A percentile compares a stretch with the other conserved stretches of the same genome.
Conservation (phyloP, 1,284 basidiomycete species). For the Cerioporus squamosus region DNA sequence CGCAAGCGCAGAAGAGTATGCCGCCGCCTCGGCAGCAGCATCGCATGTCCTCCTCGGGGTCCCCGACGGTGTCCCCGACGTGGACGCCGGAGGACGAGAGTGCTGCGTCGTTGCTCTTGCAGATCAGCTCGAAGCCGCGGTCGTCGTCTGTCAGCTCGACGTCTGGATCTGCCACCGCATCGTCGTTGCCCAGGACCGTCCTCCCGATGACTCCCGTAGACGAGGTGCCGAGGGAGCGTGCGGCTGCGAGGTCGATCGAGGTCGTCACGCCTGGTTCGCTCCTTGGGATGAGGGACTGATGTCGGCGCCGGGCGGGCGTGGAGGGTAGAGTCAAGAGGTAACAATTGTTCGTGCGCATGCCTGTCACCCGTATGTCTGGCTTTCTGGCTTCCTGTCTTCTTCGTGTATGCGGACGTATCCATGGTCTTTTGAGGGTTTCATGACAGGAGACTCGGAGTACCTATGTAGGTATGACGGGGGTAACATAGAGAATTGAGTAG, state of each 20-base stretch:
- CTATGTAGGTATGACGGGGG: no score
- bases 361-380: not conserved
- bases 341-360: no score
- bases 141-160: slow-evolving; percentile 20
- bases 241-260: slow-evolving; percentile 6
- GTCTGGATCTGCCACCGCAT: not conserved
- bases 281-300: slow-evolving; percentile 23
- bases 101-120: slow-evolving; percentile 66
- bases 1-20: not conserved
- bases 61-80: slow-evolving; percentile 37
- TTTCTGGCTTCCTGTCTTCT: no score
- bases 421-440: no score
- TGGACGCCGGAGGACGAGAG: slow-evolving; percentile 72
- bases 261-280: slow-evolving; percentile 20
- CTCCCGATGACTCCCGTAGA: slow-evolving; percentile 12
- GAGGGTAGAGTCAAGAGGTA: no score
- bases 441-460: no score
- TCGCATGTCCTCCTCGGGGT: slow-evolving; percentile 10
- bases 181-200: not conserved
- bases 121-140: slow-evolving; percentile 53
- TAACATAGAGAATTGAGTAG: no score
- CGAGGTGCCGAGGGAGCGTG: slow-evolving; percentile 4
- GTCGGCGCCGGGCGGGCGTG: no score
- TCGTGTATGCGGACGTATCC: no score
- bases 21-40: slow-evolving; percentile 3